Evolutionary conservation across 2,329 filamentous ascomycete genomes (phyloP), one percentile per base, ranked within the genome.

Genomic region (Dactylellina sp.): DNA sequence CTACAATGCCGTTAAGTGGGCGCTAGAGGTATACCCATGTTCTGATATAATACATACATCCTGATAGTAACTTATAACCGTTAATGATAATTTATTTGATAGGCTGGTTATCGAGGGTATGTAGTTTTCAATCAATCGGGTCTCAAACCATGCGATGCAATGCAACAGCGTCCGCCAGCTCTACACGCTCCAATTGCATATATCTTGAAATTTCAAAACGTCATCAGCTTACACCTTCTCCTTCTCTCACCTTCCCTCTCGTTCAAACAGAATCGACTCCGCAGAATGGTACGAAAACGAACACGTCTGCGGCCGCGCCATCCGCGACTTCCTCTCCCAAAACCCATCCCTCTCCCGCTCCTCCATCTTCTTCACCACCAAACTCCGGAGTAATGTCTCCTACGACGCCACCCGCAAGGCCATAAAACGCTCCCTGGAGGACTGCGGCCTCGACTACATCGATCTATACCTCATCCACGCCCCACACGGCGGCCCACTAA

Each of bases 401-500:
- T 94, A 93, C 80, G 85, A 89, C n/a, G 82, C 83, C 2, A 90
- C 90, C 22, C 85, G 89, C 55, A 83, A 82, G 72, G 88, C 89
- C 0, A 91, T 95, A 76, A 86, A 84, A 75, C 80, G 86, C 79
- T 89, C 87, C 28, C 84, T 93, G 2, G 84, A 87, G 50, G 85
- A 86, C 64, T 88, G 87, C 22, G 89, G 88, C 0, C 81, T 93
- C 28, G 89, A 87, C 0, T 93, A 93, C 80, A 87, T 94, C 64
- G 91, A 95, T 78, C 80, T 95, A 47, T 93, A 94, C 80, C 83
- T 96, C 9, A 83, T 95, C 63, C 92, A 95, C 79, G 90, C 88
- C 52, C 92, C 91, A 0, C 92, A 92, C 77, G 91, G 91, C 4
- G 91, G 91, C 0, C 88, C 84, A 78, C 81, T 86, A 77, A 88